Conservation (phyloP, 169 alveolate genomes). For the Cryptosporidium ubiquitum region DNA sequence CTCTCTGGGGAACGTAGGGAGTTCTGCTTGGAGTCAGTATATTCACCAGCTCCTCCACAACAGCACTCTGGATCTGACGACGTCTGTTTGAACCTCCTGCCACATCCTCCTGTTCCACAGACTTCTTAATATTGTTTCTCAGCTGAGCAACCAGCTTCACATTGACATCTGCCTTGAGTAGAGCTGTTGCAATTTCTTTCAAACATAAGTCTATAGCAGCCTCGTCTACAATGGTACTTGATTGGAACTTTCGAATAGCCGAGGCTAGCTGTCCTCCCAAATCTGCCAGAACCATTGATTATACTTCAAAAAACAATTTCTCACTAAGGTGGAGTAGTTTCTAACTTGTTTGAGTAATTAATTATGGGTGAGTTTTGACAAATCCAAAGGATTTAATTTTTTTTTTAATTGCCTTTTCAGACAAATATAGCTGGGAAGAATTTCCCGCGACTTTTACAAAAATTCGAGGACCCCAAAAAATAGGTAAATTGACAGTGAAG, state of each 20-base stretch:
- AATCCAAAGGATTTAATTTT: neutral
- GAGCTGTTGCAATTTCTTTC: constrained; percentile 92
- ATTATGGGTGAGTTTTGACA: neutral
- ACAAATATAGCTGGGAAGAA: neutral
- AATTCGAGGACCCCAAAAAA: constrained; percentile 22
- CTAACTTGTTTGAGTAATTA: neutral
- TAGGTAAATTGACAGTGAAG: neutral
- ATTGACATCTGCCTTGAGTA: constrained; percentile 94
- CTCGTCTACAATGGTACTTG: constrained; percentile 93
- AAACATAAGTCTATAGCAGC: constrained; percentile 91
- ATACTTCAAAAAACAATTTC: neutral
- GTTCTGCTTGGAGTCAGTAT: constrained; percentile 92
- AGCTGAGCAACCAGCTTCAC: constrained; percentile 90
- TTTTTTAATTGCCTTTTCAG: neutral
- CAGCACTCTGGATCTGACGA: constrained; percentile 86
- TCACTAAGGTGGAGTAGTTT: neutral
- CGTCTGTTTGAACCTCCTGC: constrained; percentile 85
- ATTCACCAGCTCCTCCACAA: constrained; percentile 92
- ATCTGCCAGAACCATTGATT: constrained; percentile 96
- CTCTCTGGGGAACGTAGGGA: constrained; percentile 93
- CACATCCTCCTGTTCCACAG: constrained; percentile 85
- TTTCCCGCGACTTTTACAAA: constrained; percentile 37
- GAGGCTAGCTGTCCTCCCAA: constrained; percentile 92
- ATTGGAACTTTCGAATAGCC: constrained; percentile 93
- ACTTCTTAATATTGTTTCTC: constrained; percentile 87